A percentile compares a stretch with the other conserved stretches of the same genome.
These are phyloP conservation scores for Arabis alpina DNA, from an alignment of 345 rosid genomes.

Conservation along the genomic window DNA sequence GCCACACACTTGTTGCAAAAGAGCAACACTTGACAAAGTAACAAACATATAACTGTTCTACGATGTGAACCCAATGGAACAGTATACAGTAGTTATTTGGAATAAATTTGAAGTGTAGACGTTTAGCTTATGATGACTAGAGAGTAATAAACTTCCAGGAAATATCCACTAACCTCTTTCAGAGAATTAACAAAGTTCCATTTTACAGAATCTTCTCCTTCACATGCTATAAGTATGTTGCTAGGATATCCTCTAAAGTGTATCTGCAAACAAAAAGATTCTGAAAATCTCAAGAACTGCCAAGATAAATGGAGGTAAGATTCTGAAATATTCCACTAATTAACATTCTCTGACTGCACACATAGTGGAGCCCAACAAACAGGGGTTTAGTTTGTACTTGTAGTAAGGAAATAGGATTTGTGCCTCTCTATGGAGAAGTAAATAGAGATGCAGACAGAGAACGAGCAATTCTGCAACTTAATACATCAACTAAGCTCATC, in stretches of 20 bases:
- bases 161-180: constrained; percentile 69
- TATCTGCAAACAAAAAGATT: constrained; percentile 55
- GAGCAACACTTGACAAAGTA: not conserved
- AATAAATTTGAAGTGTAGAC: not conserved
- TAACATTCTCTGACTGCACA: not conserved
- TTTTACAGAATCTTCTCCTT: constrained; percentile 90
- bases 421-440: constrained; percentile 1
- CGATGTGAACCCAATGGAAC: not conserved
- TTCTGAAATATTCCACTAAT: not conserved
- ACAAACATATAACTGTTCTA: not conserved
- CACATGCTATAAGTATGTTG: constrained; percentile 76
- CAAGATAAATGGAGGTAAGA: not conserved
- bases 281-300: constrained; percentile 3
- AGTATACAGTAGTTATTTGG: not conserved
- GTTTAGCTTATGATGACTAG: not conserved
- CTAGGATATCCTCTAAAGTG: constrained; percentile 95
- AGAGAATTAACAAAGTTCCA: constrained; percentile 94
- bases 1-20: not conserved
- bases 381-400: not conserved
- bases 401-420: not conserved
- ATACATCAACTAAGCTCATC: not conserved
- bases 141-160: not conserved
- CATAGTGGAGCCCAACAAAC: not conserved
- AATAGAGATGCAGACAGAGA: constrained; percentile 2
- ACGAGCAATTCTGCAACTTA: not conserved